Evolutionary conservation across 1,139 yeast genomes (phyloP), one percentile per base, ranked within the genome.

Genomic region (Debaryomyces sp.): DNA sequence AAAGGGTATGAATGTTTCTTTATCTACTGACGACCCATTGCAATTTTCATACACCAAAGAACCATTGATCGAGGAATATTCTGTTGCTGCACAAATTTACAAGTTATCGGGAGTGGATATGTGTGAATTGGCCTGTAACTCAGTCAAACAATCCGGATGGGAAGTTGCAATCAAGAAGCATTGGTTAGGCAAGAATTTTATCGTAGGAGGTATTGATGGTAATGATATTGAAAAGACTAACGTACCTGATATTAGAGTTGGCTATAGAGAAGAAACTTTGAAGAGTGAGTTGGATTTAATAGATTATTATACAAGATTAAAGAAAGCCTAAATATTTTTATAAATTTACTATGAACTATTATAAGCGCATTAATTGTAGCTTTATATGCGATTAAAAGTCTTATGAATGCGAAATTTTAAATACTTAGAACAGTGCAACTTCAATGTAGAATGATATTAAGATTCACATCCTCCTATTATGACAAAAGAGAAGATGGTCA

Each of bases 1-100:
- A 64, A 85, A 94, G 62, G 99, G 99, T 1, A 74, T 94, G 66
- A 94, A 92, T 62, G 97, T 94, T 34, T 89, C 97, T 0, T 75
- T 94, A 47, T 91, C 97, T 1, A 78, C 99, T 81, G 62, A 78
- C 54, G 81, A 77, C 59, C 81, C 81, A 6, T 68, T 95, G 50
- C 99, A 94, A 68, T 94, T 94, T 61, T 89, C 97, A 0, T 94
- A 91, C 70, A 94, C 99, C 23, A 85, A 96, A 59, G 99, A 94
- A 62, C 98, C 99, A n/a, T 77, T 94, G 60, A 94, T 94, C 58
- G 99, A 94, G 67, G 99, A 94, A 67, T 94, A 92, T 66, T 89
- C 97, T 2, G 97, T 94, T 30, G 99, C 99, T 4, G 97, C 97
- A 0, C 98, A 94, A 68, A 94, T 94, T 58, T 94, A 92, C 76